Conservation (phyloP, 2,329 filamentous ascomycete species). For the Scytalidium lignicola region DNA sequence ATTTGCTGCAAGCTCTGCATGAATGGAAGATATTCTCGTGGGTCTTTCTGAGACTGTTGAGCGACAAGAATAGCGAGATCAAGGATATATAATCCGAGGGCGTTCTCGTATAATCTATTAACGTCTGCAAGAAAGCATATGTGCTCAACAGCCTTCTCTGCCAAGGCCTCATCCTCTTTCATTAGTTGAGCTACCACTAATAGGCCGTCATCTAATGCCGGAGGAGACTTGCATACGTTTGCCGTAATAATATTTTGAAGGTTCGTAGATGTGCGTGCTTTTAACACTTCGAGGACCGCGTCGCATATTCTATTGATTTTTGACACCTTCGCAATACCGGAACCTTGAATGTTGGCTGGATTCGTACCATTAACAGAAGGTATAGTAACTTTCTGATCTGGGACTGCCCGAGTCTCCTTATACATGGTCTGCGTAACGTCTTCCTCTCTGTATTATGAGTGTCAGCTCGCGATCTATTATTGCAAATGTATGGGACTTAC, state of each 20-base stretch:
- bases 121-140: constrained; percentile 97
- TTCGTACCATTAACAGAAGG: constrained; percentile 15
- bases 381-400: constrained; percentile 23
- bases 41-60: constrained; percentile 93
- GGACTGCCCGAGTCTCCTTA: constrained; percentile 65
- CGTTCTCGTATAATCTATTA: constrained; percentile 84
- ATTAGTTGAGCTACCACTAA: constrained; percentile 71
- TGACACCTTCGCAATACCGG: constrained; percentile 21
- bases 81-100: constrained; percentile 85
- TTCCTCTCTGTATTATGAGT: constrained; percentile 57
- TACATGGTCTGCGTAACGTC: constrained; percentile 94
- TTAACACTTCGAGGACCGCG: constrained; percentile 67
- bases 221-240: constrained; percentile 87
- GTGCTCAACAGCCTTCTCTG: constrained; percentile 88
- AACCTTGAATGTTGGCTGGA: background rate
- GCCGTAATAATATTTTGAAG: constrained; percentile 92
- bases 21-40: constrained; percentile 91
- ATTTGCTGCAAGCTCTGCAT: constrained; percentile 80
- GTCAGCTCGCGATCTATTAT: constrained; percentile 21
- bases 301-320: constrained; percentile 91
- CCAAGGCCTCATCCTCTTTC: constrained; percentile 61
- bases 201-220: constrained; percentile 82
- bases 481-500: constrained; percentile 39
- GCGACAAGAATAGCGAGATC: constrained; percentile 86
- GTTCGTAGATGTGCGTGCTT: constrained; percentile 55